Percentiles rank a stretch among this genome's conserved stretches.
Conservation (phyloP, 1,284 basidiomycete genomes). For the Ceratobasidium sp. region DNA sequence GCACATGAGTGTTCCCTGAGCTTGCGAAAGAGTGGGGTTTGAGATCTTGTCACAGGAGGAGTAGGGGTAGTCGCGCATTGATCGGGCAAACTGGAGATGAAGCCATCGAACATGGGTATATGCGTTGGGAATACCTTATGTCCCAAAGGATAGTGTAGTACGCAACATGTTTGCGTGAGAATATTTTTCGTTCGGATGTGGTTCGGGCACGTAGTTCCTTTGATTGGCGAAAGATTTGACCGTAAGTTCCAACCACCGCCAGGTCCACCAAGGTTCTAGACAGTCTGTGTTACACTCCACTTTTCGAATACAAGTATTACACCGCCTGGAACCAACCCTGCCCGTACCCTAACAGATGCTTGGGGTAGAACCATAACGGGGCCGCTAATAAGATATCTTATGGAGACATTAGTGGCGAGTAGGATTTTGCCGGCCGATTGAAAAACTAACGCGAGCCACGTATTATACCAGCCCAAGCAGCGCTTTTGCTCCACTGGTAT, state of each 20-base stretch:
- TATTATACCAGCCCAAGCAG: too few relatives aligned
- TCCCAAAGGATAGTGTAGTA: not conserved
- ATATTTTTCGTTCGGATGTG: too few relatives aligned
- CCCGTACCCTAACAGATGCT: not conserved
- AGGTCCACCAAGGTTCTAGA: not conserved
- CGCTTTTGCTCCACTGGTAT: too few relatives aligned
- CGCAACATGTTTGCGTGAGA: too few relatives aligned
- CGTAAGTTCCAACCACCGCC: not conserved
- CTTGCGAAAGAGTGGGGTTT: not conserved
- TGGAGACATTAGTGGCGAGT: too few relatives aligned
- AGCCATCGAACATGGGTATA: not conserved
- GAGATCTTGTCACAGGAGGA: not conserved
- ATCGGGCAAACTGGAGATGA: not conserved
- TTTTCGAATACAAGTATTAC: not conserved
- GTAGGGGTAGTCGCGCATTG: not conserved
- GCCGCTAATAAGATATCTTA: not conserved
- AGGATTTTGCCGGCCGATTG: too few relatives aligned
- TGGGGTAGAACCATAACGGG: not conserved
- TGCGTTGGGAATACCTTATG: not conserved
- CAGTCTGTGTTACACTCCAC: not conserved
- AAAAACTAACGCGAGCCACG: too few relatives aligned
- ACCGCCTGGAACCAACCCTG: not conserved
- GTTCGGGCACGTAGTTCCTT: not conserved
- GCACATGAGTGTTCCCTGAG: not conserved
- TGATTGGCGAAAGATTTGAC: not conserved